Conservation (phyloP, 352 stramenopile genomes). For the Globisporangium carolinianum region DNA sequence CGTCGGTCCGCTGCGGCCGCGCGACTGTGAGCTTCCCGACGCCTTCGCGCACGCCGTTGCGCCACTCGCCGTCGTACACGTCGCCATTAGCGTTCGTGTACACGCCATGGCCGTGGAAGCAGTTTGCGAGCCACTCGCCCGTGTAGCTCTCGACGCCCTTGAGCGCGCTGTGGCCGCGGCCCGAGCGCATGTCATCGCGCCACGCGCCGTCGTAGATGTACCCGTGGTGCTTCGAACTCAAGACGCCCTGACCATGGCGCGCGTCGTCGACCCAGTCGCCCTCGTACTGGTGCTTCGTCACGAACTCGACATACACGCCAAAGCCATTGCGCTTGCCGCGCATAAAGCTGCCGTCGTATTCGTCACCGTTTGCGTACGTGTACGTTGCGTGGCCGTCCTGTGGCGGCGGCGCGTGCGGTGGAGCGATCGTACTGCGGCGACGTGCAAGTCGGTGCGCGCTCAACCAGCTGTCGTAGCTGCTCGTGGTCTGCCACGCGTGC, state of each 20-base stretch:
- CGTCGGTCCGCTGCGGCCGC: conserved; percentile 14
- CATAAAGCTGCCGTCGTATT: conserved; percentile 70
- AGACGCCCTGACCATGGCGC: conserved; percentile 61
- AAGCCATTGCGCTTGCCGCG: conserved; percentile 62
- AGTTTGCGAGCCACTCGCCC: conserved; percentile 54
- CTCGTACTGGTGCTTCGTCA: conserved; percentile 75
- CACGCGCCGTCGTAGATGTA: conserved; percentile 82
- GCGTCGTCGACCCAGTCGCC: conserved; percentile 59
- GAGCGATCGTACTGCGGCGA: conserved; percentile 18
- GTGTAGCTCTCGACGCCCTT: conserved; percentile 70
- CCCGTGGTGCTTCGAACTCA: conserved; percentile 49
- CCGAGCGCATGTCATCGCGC: conserved; percentile 58
- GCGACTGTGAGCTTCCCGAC: conserved; percentile 50
- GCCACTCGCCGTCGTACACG: conserved; percentile 69
- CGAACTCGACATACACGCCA: conserved; percentile 66
- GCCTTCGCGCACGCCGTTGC: conserved; percentile 38
- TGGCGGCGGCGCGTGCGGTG: conserved; percentile 19
- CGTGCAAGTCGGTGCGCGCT: conserved; percentile 22
- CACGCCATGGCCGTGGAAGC: conserved; percentile 56
- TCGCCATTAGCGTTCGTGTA: conserved; percentile 56
- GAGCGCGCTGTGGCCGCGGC: conserved; percentile 62
- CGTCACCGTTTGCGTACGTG: conserved; percentile 65
- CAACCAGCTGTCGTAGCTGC: conserved; percentile 53
- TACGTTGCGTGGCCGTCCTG: conserved; percentile 39
- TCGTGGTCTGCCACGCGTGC: conserved; percentile 56